A percentile compares a stretch with the other conserved stretches of the same genome.
These are phyloP conservation scores for Yarrowia sp. DNA, from an alignment of 805 yeast species.

Conservation along the genomic window DNA sequence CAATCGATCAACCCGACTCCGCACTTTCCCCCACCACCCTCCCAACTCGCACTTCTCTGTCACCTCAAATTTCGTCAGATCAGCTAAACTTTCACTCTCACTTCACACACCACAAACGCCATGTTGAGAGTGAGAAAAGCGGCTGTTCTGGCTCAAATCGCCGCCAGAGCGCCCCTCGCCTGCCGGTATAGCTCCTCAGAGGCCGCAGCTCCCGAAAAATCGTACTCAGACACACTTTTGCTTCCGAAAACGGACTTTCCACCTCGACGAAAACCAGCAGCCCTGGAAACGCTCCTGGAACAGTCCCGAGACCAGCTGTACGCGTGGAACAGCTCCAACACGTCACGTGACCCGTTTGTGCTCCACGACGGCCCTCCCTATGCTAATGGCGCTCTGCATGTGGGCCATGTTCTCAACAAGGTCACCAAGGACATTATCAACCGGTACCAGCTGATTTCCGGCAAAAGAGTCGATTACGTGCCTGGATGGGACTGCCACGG, in stretches of 20 bases:
- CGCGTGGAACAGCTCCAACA: conserved; percentile 42
- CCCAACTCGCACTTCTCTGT: too few relatives aligned
- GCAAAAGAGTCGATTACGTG: conserved; percentile 62
- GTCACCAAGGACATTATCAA: conserved; percentile 81
- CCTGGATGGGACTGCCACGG: conserved; percentile 99
- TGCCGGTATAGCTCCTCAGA: background rate
- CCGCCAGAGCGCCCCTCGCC: too few relatives aligned
- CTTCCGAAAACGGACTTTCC: conserved; percentile 20
- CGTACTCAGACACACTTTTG: background rate
- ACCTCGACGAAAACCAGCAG: background rate
- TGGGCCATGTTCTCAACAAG: conserved; percentile 91
- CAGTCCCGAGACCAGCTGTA: conserved; percentile 50
- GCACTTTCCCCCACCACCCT: too few relatives aligned
- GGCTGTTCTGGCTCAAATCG: too few relatives aligned
- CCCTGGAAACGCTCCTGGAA: background rate
- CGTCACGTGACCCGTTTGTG: conserved; percentile 50
- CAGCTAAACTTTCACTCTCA: too few relatives aligned
- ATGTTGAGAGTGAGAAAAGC: conserved; percentile 1
- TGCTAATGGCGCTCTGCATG: conserved; percentile 90
- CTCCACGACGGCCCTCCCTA: conserved; percentile 98
- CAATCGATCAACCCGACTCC: too few relatives aligned
- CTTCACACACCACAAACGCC: background rate
- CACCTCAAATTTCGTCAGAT: too few relatives aligned
- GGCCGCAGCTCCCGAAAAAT: background rate
- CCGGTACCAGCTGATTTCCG: conserved; percentile 63